phyloP scores from a whole-genome alignment of 805 yeast genomes.

The Saccharomycopsis synnaedendra region DNA sequence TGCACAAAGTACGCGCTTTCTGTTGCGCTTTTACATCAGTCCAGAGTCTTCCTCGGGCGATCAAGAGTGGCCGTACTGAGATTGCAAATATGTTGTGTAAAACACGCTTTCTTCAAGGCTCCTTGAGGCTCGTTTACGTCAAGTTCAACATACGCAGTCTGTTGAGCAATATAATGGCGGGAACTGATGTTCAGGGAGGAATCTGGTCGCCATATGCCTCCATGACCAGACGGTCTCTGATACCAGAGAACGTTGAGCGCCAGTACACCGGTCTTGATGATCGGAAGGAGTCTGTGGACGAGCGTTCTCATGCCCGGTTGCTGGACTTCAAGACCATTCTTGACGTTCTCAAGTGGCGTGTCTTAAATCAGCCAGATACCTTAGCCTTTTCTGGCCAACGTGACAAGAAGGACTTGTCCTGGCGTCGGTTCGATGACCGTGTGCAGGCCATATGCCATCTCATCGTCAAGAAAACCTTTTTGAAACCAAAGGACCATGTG shows the following conservation, averaged over 20 bases:
- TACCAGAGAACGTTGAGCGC: constrained; percentile 41
- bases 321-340: constrained; percentile 61
- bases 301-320: constrained; percentile 61
- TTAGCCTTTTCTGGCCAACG: constrained; percentile 48
- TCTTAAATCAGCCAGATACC: constrained; percentile 63
- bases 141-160: constrained; percentile 64
- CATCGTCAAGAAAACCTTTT: constrained; percentile 51
- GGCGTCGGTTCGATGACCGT: constrained; percentile 74
- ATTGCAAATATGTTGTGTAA: constrained; percentile 85
- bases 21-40: constrained; percentile 76
- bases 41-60: constrained; percentile 73
- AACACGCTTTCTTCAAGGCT: constrained; percentile 65
- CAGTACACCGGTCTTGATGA: constrained; percentile 79
- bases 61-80: constrained; percentile 78
- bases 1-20: constrained; percentile 67
- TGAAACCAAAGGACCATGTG: constrained; percentile 62
- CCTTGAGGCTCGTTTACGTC: constrained; percentile 67
- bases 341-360: constrained; percentile 72
- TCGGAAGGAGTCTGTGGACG: constrained; percentile 67
- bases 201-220: constrained; percentile 78
- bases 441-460: constrained; percentile 66
- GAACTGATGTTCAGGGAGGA: constrained; percentile 70
- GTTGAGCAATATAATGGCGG: constrained; percentile 55
- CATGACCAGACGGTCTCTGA: constrained; percentile 34
- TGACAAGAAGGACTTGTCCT: constrained; percentile 42